Evolutionary conservation across 148 eudicot genomes (phyloP), one percentile per base, ranked within the genome.

Genomic region (Tetragonia tetragonoides): DNA sequence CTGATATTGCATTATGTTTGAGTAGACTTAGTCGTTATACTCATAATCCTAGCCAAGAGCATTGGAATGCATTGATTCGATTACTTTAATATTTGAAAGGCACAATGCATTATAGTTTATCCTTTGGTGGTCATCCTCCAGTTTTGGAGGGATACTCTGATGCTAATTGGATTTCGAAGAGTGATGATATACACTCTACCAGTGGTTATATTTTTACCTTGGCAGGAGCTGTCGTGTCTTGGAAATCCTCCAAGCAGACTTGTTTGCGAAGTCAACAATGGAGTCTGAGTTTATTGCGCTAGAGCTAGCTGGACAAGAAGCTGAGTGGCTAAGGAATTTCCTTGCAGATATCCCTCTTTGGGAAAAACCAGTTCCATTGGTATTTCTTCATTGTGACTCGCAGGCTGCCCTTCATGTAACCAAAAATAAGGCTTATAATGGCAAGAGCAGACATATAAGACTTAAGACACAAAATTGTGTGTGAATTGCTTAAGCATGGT

Each of bases 221-320:
- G 24, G 73, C 16, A 44, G 56, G 73, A 9, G 57, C 16, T 15
- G 57, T 4, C 4, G 34, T 70, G 5, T 44, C 73, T 44, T 70
- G 57, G 57, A 70, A 67, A 67, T 67, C 71, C 10, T 67, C 71
- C 71, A 67, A 40, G 23, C 71, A 67, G 16, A 67, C 71, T 20
- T 70, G 73, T 17, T 70, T 10, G 57, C 68, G 38, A 14, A 14
- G 6, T 65, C 41, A 7, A 65, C 40, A 23, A 65, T 65, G 68
- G 40, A 28, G 16, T 24, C n/a, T 49, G 47, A 49, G 12, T 63
- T 20, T 8, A 15, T 42, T 41, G 70, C 40, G 5, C 47, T 70
- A 7, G 57, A 46, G 72, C 3, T 69, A 54, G 72, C 28, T 16
- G 54, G 72, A 7, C 51, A 3, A 16, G 34, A 69, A 44, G 54